phyloP scores from a whole-genome alignment of 2,329 filamentous ascomycete genomes.

The Cercospora berteroae region DNA sequence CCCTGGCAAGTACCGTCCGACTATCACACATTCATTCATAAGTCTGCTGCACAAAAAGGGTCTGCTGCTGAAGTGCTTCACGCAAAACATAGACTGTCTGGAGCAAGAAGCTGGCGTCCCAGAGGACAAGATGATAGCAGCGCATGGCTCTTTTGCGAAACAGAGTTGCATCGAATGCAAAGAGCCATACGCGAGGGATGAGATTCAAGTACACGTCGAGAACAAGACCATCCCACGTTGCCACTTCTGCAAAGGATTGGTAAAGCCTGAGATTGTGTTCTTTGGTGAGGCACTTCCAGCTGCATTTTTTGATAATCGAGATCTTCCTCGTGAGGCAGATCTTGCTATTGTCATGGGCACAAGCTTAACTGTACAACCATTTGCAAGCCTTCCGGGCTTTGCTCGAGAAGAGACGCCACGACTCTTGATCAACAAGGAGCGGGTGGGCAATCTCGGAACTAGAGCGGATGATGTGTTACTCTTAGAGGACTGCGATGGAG shows the following conservation, averaged over 20 bases:
- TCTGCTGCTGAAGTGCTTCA: conserved; percentile 81
- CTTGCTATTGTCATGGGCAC: conserved; percentile 85
- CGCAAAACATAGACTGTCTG: conserved; percentile 96
- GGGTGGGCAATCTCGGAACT: conserved; percentile 74
- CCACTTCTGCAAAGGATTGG: conserved; percentile 67
- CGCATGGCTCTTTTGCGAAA: conserved; percentile 89
- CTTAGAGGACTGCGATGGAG: conserved; percentile 78
- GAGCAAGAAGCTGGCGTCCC: conserved; percentile 86
- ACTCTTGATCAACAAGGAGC: conserved; percentile 82
- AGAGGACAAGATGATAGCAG: conserved; percentile 78
- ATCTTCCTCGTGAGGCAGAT: conserved; percentile 63
- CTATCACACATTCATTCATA: conserved; percentile 86
- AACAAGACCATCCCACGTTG: conserved; percentile 71
- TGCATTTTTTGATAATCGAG: conserved; percentile 61
- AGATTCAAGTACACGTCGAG: conserved; percentile 69
- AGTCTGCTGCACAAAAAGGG: conserved; percentile 75
- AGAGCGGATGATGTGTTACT: conserved; percentile 80
- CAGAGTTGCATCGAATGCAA: conserved; percentile 92
- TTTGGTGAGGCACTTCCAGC: conserved; percentile 75
- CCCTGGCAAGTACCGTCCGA: conserved; percentile 84
- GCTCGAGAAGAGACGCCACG: conserved; percentile 65
- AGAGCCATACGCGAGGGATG: conserved; percentile 64
- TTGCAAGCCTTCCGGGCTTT: conserved; percentile 72
- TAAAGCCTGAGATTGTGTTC: conserved; percentile 95
- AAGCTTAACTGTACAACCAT: conserved; percentile 82